Evolutionary conservation across 768 basidiomycete genomes (phyloP), one percentile per base, ranked within the genome.

Genomic region (Amanita pseudoporphyria): DNA sequence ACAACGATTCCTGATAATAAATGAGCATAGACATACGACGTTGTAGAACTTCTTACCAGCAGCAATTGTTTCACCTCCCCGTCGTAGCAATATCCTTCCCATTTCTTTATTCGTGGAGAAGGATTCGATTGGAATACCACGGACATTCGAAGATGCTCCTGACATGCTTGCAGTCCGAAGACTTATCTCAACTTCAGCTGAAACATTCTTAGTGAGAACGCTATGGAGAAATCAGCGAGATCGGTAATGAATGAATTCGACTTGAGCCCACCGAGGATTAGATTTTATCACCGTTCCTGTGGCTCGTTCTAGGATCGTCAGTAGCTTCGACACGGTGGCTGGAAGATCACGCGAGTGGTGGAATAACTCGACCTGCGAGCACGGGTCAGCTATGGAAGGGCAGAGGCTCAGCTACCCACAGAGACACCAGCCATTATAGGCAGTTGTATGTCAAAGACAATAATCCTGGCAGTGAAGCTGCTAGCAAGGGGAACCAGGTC

Each of bases 291-390:
- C 76, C 45, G 74, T 72, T 0, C 93, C 93, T 2, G 81, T 79
- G 0, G 81, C 66, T 47, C 90, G 79, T 59, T 98, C 95, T 9
- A 94, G 64, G 0, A 78, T 82, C 1, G 84, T 74, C n/a, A 87
- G 63, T 24, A 98, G 72, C 56, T 84, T 90, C 4, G 81, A 78
- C 46, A 96, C 77, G 9, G 84, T 88, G 0, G 92, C 95, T 7
- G 96, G 92, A 2, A 95, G 80, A 61, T 98, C 91, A 37, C 80
- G 77, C 1, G 92, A 94, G 60, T 99, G 94, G 60, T 96, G 90
- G 67, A 91, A 98, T 9, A 99, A 68, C 62, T 99, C 96, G 39
- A 98, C 76, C 90, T 89, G 57, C 31, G 31, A 21, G 51, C 35
- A 9, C 46, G 28, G 37, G 36, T 21, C 22, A 30, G n/a, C 12